Base-by-base conservation (phyloP, 257 asterid species). In the Phtheirospermum japonicum region DNA sequence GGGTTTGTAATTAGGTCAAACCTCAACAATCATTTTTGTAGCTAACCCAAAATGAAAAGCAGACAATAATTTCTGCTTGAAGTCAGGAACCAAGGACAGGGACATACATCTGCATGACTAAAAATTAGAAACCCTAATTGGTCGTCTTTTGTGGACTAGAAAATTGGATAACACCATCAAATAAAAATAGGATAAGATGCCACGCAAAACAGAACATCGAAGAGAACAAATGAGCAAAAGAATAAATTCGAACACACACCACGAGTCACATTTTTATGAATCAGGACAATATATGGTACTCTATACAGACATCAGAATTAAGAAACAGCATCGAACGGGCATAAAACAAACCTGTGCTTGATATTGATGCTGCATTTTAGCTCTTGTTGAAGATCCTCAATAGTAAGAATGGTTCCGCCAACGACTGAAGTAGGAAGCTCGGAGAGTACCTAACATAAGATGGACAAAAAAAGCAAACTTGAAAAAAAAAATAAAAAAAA, bases 321-420 rank as follows among this genome's bases (percentile, higher is more conserved):
- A 10, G 61, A 28, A 31, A 39, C 17, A 67, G 49, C 63, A 64
- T 51, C 16, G 9, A 13, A 57, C 13, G 4, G 32, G 32, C n/a
- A 67, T 13, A 57, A 48, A 50, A 75, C 79, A 51, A 56, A 93
- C 99, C 99, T 87, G 74, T 93, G 97, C 59, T 76, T 84, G 64
- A 93, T 66, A 69, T 82, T 90, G 63, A 93, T 84, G 79, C 79
- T 89, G 71, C 97, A 93, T 60, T 74, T 85, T 5, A 93, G 77
- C 82, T 90, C 99, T 77, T 93, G 99, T 32, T 73, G 99, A 71
- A 90, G 90, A 80, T 93, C 99, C 86, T 93, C 99, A 68, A 87
- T 94, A 0, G 86, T 85, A 66, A 93, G 85, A 71, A 78, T 80
- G 53, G 95, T 79, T 40, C 97, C 99, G 20, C 96, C 86, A 9